Percentiles rank a stretch among this genome's conserved stretches.
phyloP scores from a whole-genome alignment of 257 asterid genomes.

The Solanum microdontum region DNA sequence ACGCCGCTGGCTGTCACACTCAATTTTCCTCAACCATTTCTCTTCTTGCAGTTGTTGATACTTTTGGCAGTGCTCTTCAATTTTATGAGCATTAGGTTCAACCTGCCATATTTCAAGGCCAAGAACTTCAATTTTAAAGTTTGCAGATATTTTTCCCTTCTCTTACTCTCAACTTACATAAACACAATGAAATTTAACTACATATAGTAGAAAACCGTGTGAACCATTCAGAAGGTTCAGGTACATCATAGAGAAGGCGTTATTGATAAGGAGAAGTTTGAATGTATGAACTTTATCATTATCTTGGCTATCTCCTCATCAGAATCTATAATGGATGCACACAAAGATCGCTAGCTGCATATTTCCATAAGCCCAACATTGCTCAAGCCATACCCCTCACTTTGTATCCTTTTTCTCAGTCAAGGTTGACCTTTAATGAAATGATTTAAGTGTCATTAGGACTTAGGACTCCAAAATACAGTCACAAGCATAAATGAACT shows the following conservation, averaged over 20 bases:
- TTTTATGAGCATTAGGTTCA: constrained; percentile 41
- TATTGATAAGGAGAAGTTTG: neutral
- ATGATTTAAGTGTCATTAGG: neutral
- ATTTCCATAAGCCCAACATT: constrained; percentile 78
- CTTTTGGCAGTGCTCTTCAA: constrained; percentile 59
- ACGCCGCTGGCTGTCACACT: constrained; percentile 30
- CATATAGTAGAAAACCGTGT: neutral
- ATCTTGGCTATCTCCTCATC: constrained; percentile 54
- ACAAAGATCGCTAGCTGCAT: constrained; percentile 62
- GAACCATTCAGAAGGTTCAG: neutral
- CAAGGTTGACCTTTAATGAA: constrained; percentile 49
- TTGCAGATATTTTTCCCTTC: neutral
- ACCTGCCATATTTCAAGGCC: constrained; percentile 10
- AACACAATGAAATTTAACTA: neutral
- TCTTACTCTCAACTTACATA: neutral
- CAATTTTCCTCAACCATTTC: constrained; percentile 28
- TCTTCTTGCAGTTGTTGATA: constrained; percentile 47
- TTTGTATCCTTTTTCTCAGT: constrained; percentile 80
- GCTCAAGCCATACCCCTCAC: constrained; percentile 67
- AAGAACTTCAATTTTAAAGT: neutral
- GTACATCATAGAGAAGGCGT: neutral
- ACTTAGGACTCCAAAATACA: neutral
- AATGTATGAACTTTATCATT: constrained; percentile 43
- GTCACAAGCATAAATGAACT: neutral
- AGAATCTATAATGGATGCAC: constrained; percentile 56